These are phyloP conservation scores for Eutrema heterophyllum DNA, from an alignment of 345 rosid species.

Conservation along the genomic window DNA sequence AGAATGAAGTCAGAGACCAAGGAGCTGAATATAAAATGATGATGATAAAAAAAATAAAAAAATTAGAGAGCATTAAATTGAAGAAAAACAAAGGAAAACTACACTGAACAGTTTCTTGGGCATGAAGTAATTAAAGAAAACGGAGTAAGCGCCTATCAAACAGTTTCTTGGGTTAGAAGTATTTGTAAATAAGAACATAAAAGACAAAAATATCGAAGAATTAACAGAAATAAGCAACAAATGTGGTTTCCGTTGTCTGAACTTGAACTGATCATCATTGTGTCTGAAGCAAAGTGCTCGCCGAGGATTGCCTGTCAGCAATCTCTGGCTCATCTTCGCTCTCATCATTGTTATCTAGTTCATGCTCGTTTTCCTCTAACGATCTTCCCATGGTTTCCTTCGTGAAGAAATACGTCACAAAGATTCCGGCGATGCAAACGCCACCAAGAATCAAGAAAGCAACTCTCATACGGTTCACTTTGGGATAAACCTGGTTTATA, in stretches of 20 bases:
- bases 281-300: slow-evolving; percentile 10
- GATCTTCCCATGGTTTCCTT: slow-evolving; percentile 67
- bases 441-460: slow-evolving; percentile 43
- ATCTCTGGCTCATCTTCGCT: slow-evolving; percentile 8
- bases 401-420: slow-evolving; percentile 43
- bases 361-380: slow-evolving; percentile 57
- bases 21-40: not conserved
- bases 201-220: not conserved
- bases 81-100: not conserved
- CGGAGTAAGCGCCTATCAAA: not conserved
- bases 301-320: slow-evolving; percentile 16
- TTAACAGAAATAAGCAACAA: not conserved
- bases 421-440: slow-evolving; percentile 48
- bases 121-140: not conserved
- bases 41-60: no score
- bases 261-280: not conserved
- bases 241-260: not conserved
- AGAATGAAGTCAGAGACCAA: not conserved
- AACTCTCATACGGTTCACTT: slow-evolving; percentile 28
- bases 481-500: not conserved
- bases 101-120: not conserved
- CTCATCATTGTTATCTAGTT: not conserved
- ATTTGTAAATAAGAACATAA: not conserved
- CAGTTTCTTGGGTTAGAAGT: slow-evolving; percentile 6
- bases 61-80: not conserved